Percentiles rank a stretch among this genome's conserved stretches.
phyloP scores from a whole-genome alignment of 2,329 filamentous ascomycete genomes.

The Leptographium procerum region DNA sequence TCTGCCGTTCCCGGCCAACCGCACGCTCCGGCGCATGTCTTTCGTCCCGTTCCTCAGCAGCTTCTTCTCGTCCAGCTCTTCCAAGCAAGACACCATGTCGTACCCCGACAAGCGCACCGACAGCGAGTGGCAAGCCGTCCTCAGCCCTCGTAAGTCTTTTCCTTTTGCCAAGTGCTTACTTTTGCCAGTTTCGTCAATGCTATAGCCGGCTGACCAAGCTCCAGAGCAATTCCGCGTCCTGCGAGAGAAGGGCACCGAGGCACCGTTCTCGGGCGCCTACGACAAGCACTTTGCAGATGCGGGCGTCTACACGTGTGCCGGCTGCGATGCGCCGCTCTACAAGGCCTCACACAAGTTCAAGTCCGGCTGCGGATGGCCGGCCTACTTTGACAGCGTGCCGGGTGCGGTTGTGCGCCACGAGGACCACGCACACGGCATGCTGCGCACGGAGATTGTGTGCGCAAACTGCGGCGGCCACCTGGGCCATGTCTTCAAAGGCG shows the following conservation, averaged over 20 bases:
- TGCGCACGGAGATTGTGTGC: slow-evolving; percentile 86
- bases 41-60: slow-evolving; percentile 67
- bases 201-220: background rate
- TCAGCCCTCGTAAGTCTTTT: slow-evolving; percentile 42
- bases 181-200: background rate
- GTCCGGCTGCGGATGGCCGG: slow-evolving; percentile 93
- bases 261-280: slow-evolving; percentile 67
- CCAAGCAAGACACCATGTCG: slow-evolving; percentile 42
- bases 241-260: slow-evolving; percentile 83
- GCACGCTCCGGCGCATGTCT: slow-evolving; percentile 49
- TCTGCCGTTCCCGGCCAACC: slow-evolving; percentile 30
- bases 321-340: slow-evolving; percentile 80
- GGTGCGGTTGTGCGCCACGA: slow-evolving; percentile 76
- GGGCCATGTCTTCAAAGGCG: slow-evolving; percentile 86
- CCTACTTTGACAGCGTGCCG: slow-evolving; percentile 91
- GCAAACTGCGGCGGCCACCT: slow-evolving; percentile 87
- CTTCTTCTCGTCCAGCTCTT: slow-evolving; percentile 55
- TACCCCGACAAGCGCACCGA: slow-evolving; percentile 73
- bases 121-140: slow-evolving; percentile 79
- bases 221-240: slow-evolving; percentile 95
- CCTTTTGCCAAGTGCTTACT: background rate
- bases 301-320: slow-evolving; percentile 81
- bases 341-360: slow-evolving; percentile 91
- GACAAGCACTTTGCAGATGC: slow-evolving; percentile 70
- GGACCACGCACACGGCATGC: slow-evolving; percentile 70